Evolutionary conservation across 164 flowering plant species (phyloP), one percentile per base, ranked within the genome.

Genomic region (Tetracentron sinense): DNA sequence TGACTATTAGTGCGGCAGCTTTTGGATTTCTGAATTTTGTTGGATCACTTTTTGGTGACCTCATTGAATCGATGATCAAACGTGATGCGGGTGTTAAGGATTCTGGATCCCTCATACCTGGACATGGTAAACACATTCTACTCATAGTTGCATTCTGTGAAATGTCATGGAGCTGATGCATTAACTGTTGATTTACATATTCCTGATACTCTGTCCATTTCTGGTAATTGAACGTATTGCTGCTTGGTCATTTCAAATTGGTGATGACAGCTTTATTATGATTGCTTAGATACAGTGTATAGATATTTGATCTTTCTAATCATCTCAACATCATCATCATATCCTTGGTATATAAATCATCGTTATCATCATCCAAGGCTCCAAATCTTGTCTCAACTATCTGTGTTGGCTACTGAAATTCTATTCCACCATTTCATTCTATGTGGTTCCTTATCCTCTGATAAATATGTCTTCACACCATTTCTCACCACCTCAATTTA

Each of bases 51-150:
- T 92, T 95, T 74, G 97, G 99, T 51, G 96, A 95, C 74, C 97
- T 92, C 20, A 80, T 83, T 16, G 97, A 95, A 67, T 95, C 97
- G 26, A 85, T 92, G 92, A 95, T 95, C 74, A 95, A 95, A 69
- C 92, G 97, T 63, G 97, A 95, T 79, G 99, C 97, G 21, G 99
- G 97, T 61, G 99, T 95, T 42, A 92, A 92, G 75, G 99, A 95
- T 65, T 95, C 97, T 52, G 97, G 97, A 3, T 81, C 96, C 12
- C 90, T 95, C 56, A 92, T 95, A 27, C 97, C 99, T 61, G 97
- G 99, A 52, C 97, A 95, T 81, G 97, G 98, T 91, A 89, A 78
- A 20, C 25, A n/a, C 68, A 19, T 19, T 30, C 42, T 19, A 31
- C 20, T 21, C 10, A 23, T 48, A n/a, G 4, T 60, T 47, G 2